Base-by-base conservation (phyloP, 140 eudicot species). In the Oenanthe javanica region DNA sequence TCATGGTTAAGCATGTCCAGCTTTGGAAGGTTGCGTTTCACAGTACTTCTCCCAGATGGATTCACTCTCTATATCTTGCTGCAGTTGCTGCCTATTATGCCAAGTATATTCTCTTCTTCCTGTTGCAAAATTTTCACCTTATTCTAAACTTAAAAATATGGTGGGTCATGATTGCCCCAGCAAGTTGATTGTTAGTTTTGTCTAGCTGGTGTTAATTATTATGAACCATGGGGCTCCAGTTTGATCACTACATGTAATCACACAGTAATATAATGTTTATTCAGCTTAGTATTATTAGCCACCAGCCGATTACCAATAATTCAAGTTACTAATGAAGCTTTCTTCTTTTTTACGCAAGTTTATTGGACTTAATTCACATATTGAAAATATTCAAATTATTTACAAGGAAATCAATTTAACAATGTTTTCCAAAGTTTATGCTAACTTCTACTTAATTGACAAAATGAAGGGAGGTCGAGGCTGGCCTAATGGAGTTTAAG, bases 1-100 rank as follows among this genome's bases (percentile, higher is more conserved):
- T 95, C 90, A 95, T 95, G 99, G 96, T 90, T 59, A 95, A 89
- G 82, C 99, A 95, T 72, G 97, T 95, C 9, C 97, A 92, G 81
- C 97, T 95, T 55, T 95, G 99, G 99, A 92, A 83, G 25, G 90
- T 95, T 61, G 97, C 99, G 46, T 95, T 95, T 86, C 99, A 95
- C 49, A 87, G 97, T 15, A 95, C 99, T 51, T 95, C 99, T 61
- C 99, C 99, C 61, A 83, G 86, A 83, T 95, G 99, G 99, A 87
- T 95, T 81, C 99, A 95, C 87, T 87, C 91, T 82, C 82, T 82
- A 76, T 95, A 95, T 80, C 97, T 95, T 67, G 97, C 97, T 52
- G 99, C 97, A 40, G 86, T 95, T 72, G 99, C 99, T 12, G 99
- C 99, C 86, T 95, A 85, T 76, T 95, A 95, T 80, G 99, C 99